A percentile compares a stretch with the other conserved stretches of the same genome.
phyloP scores from a whole-genome alignment of 805 yeast genomes.

The Cyberlindnera mississippiensis region DNA sequence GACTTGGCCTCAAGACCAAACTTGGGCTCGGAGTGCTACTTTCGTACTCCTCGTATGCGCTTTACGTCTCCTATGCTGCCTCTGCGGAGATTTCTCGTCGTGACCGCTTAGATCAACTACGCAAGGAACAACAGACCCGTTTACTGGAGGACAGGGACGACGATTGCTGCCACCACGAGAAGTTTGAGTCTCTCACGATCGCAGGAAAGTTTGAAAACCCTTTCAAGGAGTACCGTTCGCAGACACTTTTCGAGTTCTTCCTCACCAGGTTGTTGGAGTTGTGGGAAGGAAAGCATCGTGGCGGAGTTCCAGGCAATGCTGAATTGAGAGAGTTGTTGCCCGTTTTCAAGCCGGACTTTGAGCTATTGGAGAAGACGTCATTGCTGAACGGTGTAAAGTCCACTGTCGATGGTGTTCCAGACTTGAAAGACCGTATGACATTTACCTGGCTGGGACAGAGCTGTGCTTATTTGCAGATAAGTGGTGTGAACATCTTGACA shows the following conservation, averaged over 20 bases:
- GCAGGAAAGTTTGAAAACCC: conserved; percentile 88
- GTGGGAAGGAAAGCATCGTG: conserved; percentile 54
- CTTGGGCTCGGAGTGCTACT: conserved; percentile 29
- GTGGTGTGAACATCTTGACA: conserved; percentile 71
- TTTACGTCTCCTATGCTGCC: conserved; percentile 54
- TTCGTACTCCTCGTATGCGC: conserved; percentile 63
- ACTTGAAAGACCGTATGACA: conserved; percentile 44
- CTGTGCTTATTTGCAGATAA: conserved; percentile 69
- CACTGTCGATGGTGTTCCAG: conserved; percentile 30
- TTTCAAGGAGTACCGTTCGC: conserved; percentile 84
- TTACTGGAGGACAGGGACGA: background rate
- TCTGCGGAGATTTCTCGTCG: conserved; percentile 49
- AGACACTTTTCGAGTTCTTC: conserved; percentile 82
- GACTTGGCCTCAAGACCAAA: conserved; percentile 24
- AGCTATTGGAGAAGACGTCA: conserved; percentile 21
- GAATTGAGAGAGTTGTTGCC: conserved; percentile 58
- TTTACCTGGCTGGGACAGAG: conserved; percentile 95
- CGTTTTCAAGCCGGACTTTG: conserved; percentile 45
- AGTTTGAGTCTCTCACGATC: conserved; percentile 47
- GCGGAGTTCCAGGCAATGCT: conserved; percentile 48
- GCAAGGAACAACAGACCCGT: conserved; percentile 4
- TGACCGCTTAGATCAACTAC: conserved; percentile 27
- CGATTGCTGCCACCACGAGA: conserved; percentile 15
- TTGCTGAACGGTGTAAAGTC: conserved; percentile 9
- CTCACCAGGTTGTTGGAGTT: conserved; percentile 69